Percentiles rank a stretch among this genome's conserved stretches.
These are phyloP conservation scores for Cyclocybe aegerita DNA, from an alignment of 768 basidiomycete species.

Conservation along the genomic window DNA sequence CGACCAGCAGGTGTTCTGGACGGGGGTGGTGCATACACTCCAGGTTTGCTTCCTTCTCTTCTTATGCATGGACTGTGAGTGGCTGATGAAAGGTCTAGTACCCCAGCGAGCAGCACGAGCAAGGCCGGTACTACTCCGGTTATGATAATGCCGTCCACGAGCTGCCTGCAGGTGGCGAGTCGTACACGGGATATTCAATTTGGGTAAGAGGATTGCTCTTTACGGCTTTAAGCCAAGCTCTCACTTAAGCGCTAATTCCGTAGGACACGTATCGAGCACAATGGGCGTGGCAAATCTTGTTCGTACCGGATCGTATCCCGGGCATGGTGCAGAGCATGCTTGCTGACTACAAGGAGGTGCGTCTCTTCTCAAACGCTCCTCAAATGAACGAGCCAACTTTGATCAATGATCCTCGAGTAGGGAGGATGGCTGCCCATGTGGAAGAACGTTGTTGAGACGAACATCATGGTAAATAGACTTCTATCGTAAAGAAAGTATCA, in stretches of 20 bases:
- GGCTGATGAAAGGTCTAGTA: constrained; percentile 42
- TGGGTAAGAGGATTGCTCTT: constrained; percentile 47
- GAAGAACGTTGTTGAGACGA: constrained; percentile 87
- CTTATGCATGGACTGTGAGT: neutral
- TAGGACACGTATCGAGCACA: constrained; percentile 79
- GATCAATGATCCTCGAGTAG: constrained; percentile 20
- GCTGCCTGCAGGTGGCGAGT: constrained; percentile 41
- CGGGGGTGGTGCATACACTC: constrained; percentile 61
- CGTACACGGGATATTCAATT: constrained; percentile 80
- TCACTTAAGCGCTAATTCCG: neutral
- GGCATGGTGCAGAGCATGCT: constrained; percentile 81
- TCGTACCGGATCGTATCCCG: constrained; percentile 74
- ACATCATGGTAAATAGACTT: constrained; percentile 63
- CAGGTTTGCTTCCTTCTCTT: constrained; percentile 35
- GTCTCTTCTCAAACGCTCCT: no score
- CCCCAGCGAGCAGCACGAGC: constrained; percentile 74
- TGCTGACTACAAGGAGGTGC: constrained; percentile 69
- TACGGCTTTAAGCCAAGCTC: neutral
- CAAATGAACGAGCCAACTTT: no score
- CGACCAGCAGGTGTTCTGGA: constrained; percentile 53
- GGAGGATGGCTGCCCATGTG: constrained; percentile 90
- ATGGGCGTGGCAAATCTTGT: constrained; percentile 77
- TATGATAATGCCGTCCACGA: constrained; percentile 67
- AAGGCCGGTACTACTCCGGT: constrained; percentile 70
- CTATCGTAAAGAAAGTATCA: neutral